Evolutionary conservation across 495 filamentous ascomycete genomes (phyloP), one percentile per base, ranked within the genome.

Genomic region (Venustampulla echinocandica): DNA sequence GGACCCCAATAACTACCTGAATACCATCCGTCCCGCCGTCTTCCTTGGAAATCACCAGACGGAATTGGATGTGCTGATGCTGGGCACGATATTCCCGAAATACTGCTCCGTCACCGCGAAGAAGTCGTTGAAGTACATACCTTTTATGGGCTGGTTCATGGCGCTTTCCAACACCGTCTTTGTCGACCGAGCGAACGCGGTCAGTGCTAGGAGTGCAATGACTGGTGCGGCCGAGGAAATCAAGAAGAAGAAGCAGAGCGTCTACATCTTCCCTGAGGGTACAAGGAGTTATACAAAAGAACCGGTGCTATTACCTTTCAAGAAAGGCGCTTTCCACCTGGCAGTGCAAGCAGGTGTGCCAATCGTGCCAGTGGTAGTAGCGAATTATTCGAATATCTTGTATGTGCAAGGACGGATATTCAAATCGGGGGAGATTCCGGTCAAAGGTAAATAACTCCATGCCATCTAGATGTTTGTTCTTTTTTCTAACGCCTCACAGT

Each of bases 81-180:
- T 97, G 10, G 92, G 87, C 30, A 64, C 67, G 54, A 75, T 92
- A 49, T 95, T 94, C 70, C 93, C 92, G 10, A 82, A 80, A 45
- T 88, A 92, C 71, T 93, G 85, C 69, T 85, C 80, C 61, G 86
- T 99, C 37, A 96, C 90, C 4, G 88, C 90, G 32, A 99, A 99
- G 76, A 80, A 82, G 57, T 83, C 78, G 27, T 68, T 99, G 53
- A 82, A 80, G 55, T 76, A 74, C 35, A 64, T 81, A n/a, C 92
- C 92, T 1, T 82, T 99, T 61, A 69, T 99, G 34, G 92, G 92
- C 42, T 95, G 88, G 90, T 99, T 93, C 68, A 97, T 98, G 93
- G 57, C 78, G 28, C 72, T 97, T 17, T 85, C 80, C 32, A 86
- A 88, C 41, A 85, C 86, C 48, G 82, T 99, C 35, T 99, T 97